phyloP scores from a whole-genome alignment of 179 eudicot species.

The Camellia oleifera region DNA sequence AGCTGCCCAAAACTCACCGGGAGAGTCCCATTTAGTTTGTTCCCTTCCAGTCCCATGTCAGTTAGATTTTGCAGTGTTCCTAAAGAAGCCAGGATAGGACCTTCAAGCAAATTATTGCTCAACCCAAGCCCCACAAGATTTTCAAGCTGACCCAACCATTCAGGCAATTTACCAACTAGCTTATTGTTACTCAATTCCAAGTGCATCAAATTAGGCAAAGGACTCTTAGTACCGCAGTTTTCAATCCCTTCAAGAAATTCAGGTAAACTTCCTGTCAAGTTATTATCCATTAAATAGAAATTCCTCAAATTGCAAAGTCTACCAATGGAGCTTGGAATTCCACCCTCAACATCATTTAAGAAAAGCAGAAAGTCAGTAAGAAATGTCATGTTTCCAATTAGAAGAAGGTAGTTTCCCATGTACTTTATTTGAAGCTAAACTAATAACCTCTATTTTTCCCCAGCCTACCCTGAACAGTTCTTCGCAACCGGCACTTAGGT shows the following conservation, averaged over 20 bases:
- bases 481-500: constrained; percentile 22
- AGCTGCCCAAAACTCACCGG: constrained; percentile 28
- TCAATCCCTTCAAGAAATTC: constrained; percentile 18
- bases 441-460: constrained; percentile 21
- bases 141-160: constrained; percentile 27
- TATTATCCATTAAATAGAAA: constrained; percentile 21
- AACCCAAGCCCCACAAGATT: constrained; percentile 20
- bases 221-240: constrained; percentile 12
- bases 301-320: constrained; percentile 19
- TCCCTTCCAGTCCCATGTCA: constrained; percentile 17
- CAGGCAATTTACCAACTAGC: constrained; percentile 27
- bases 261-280: constrained; percentile 26
- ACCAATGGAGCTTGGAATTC: constrained; percentile 28
- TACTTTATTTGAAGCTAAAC: constrained; percentile 17
- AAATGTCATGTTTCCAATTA: constrained; percentile 29
- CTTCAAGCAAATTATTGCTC: constrained; percentile 19
- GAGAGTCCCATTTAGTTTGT: constrained; percentile 25
- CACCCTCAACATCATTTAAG: constrained; percentile 20
- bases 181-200: constrained; percentile 22
- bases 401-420: constrained; percentile 28
- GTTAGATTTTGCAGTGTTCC: constrained; percentile 16
- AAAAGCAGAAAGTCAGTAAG: constrained; percentile 19
- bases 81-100: constrained; percentile 27
- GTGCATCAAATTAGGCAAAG: constrained; percentile 18
- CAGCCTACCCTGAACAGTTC: constrained; percentile 21